Conservation (phyloP, 305 asterid genomes). For the Andrographis paniculata region DNA sequence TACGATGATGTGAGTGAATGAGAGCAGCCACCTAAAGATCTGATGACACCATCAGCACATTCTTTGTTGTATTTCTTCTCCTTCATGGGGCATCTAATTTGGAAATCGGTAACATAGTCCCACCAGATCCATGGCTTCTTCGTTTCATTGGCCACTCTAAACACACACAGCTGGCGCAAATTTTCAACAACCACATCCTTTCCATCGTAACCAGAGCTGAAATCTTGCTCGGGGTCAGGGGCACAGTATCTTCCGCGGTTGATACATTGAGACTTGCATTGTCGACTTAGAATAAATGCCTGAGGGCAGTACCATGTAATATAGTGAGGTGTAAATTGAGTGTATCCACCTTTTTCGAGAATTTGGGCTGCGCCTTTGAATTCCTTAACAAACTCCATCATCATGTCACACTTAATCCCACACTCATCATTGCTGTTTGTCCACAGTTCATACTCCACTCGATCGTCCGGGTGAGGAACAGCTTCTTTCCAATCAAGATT, state of each 20-base stretch:
- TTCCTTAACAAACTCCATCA: conserved; percentile 81
- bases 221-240: conserved; percentile 98
- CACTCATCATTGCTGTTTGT: conserved; percentile 88
- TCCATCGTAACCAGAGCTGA: conserved; percentile 83
- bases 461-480: conserved; percentile 92
- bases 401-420: conserved; percentile 88
- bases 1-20: not conserved
- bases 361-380: conserved; percentile 96
- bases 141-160: conserved; percentile 67
- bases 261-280: conserved; percentile 92
- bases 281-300: conserved; percentile 80
- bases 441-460: conserved; percentile 94
- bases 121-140: conserved; percentile 94
- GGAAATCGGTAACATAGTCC: conserved; percentile 97
- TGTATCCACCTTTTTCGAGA: conserved; percentile 93
- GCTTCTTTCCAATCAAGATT: conserved; percentile 97
- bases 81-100: conserved; percentile 95
- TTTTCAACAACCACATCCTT: conserved; percentile 88
- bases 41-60: conserved; percentile 64
- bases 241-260: conserved; percentile 95
- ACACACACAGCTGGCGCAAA: conserved; percentile 85
- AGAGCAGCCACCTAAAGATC: conserved; percentile 63
- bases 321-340: conserved; percentile 92
- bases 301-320: conserved; percentile 96
- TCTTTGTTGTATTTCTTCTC: conserved; percentile 84